Conservation (phyloP, 2,329 filamentous ascomycete species). For the Colletotrichum tropicale region DNA sequence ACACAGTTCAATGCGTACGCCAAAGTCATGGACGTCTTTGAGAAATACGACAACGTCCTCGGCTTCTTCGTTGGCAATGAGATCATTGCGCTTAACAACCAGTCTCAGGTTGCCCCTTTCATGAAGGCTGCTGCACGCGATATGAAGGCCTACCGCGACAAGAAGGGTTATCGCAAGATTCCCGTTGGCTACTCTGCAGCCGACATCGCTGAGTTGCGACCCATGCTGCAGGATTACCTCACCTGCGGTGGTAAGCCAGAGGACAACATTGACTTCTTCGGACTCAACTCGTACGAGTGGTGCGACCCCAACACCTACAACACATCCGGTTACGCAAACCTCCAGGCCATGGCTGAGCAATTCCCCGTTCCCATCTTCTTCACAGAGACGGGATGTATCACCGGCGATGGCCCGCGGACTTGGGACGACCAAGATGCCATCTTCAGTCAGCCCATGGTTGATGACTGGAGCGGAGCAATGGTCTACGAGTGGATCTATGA, state of each 20-base stretch:
- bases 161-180: slow-evolving; percentile 78
- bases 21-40: slow-evolving; percentile 78
- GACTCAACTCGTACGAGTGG: slow-evolving; percentile 86
- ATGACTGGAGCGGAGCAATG: slow-evolving; percentile 76
- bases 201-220: slow-evolving; percentile 74
- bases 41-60: slow-evolving; percentile 78
- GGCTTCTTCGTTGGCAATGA: slow-evolving; percentile 92
- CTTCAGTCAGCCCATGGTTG: slow-evolving; percentile 74
- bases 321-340: slow-evolving; percentile 70
- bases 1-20: slow-evolving; percentile 72
- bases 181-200: slow-evolving; percentile 88
- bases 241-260: slow-evolving; percentile 74
- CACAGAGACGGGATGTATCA: slow-evolving; percentile 87
- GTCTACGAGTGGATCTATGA: slow-evolving; percentile 93
- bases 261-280: slow-evolving; percentile 82
- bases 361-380: slow-evolving; percentile 90
- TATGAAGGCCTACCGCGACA: slow-evolving; percentile 80
- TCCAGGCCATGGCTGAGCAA: slow-evolving; percentile 69
- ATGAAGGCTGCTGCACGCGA: slow-evolving; percentile 83
- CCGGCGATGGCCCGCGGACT: slow-evolving; percentile 56
- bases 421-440: slow-evolving; percentile 80
- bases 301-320: slow-evolving; percentile 65
- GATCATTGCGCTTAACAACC: slow-evolving; percentile 69
- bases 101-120: slow-evolving; percentile 74
- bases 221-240: slow-evolving; percentile 72